Conservation (phyloP, 1,284 basidiomycete genomes). For the Trametes pubescens region DNA sequence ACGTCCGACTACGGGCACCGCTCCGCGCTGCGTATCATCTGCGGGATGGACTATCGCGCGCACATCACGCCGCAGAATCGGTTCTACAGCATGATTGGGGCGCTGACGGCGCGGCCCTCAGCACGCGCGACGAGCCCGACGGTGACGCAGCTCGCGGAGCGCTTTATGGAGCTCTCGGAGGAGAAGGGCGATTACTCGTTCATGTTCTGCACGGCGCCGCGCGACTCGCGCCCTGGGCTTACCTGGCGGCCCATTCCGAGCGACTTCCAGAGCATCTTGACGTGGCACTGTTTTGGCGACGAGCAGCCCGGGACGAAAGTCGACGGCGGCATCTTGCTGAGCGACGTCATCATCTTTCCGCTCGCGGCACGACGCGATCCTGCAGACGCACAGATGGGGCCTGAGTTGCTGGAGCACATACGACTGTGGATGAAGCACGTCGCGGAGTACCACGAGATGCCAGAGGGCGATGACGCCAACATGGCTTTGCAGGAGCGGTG, state of each 20-base stretch:
- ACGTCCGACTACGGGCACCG: conserved; percentile 24
- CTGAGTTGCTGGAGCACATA: background rate
- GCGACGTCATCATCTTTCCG: conserved; percentile 24
- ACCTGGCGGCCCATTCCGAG: conserved; percentile 32
- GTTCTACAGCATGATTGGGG: conserved; percentile 38
- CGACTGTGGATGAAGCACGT: background rate
- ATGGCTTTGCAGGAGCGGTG: conserved; percentile 3
- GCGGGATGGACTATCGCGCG: conserved; percentile 23
- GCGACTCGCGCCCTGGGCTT: conserved; percentile 29
- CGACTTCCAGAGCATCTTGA: conserved; percentile 21
- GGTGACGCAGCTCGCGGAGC: conserved; percentile 31
- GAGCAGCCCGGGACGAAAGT: conserved; percentile 23
- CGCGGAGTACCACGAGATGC: background rate
- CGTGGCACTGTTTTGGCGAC: conserved; percentile 27
- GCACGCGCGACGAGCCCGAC: conserved; percentile 25
- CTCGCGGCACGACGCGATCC: background rate
- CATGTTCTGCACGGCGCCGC: conserved; percentile 30
- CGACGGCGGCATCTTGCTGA: conserved; percentile 25
- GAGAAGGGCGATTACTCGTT: conserved; percentile 38
- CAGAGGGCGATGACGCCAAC: background rate
- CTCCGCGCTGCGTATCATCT: conserved; percentile 33
- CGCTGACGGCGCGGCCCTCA: conserved; percentile 27
- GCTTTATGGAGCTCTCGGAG: conserved; percentile 35
- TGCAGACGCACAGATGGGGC: background rate
- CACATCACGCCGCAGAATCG: conserved; percentile 29